Evolutionary conservation across 108 stramenopile species (phyloP).

Genomic region (Discostella stelligeroides): DNA sequence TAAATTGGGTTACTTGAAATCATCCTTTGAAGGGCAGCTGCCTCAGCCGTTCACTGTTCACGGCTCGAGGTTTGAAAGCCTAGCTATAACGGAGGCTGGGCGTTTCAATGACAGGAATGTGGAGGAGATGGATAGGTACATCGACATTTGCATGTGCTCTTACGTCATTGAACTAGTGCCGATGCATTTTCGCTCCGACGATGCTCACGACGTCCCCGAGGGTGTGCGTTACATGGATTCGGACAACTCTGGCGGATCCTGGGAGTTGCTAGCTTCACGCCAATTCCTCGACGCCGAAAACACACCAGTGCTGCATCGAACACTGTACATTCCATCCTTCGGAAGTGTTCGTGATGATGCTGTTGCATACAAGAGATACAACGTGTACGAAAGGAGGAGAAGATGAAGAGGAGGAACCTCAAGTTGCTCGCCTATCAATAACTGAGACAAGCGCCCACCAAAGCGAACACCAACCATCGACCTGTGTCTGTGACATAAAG

Average conservation of each 20-base stretch:
- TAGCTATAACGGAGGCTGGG: constrained; percentile 21
- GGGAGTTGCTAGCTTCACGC: constrained; percentile 25
- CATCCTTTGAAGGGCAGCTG: constrained; percentile 91
- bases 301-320: constrained; percentile 35
- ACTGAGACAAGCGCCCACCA: too few species aligned
- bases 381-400: constrained; percentile 26
- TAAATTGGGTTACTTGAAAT: constrained; percentile 85
- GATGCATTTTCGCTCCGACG: not conserved
- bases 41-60: constrained; percentile 78
- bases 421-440: too few species aligned
- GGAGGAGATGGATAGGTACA: constrained; percentile 69
- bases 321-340: constrained; percentile 50
- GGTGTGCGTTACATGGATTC: constrained; percentile 44
- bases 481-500: too few species aligned
- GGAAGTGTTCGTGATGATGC: constrained; percentile 10
- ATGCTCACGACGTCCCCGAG: constrained; percentile 29
- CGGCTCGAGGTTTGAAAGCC: constrained; percentile 53
- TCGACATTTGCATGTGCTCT: constrained; percentile 60
- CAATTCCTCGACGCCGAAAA: constrained; percentile 35
- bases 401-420: too few species aligned
- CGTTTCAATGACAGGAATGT: constrained; percentile 86
- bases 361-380: constrained; percentile 34
- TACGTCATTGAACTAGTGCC: constrained; percentile 76
- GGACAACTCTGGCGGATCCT: constrained; percentile 30
- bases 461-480: too few species aligned